phyloP scores from a whole-genome alignment of 2,329 filamentous ascomycete genomes.

The Rutstroemia sydowiana region DNA sequence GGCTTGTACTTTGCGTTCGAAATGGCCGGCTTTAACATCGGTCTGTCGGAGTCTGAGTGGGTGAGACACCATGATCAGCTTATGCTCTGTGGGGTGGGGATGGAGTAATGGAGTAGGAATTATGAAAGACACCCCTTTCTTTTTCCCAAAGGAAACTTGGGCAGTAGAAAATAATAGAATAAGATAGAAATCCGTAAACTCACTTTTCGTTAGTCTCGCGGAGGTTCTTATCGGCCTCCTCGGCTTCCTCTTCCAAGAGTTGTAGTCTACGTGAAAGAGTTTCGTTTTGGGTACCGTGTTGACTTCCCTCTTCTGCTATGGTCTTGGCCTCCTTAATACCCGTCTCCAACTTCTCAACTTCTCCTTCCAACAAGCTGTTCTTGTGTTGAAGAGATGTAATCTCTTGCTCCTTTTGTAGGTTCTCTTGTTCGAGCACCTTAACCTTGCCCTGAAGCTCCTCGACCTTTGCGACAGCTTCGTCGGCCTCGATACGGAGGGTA shows the following conservation, averaged over 20 bases:
- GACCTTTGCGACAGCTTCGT: constrained; percentile 71
- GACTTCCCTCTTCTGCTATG: constrained; percentile 70
- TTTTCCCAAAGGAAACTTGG: no score
- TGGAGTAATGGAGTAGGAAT: constrained; percentile 5
- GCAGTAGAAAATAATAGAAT: no score
- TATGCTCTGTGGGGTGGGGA: constrained; percentile 1
- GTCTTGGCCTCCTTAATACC: constrained; percentile 82
- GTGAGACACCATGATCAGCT: constrained; percentile 14
- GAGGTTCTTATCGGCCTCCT: constrained; percentile 91
- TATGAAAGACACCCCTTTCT: constrained; percentile 5
- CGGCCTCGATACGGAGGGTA: constrained; percentile 87
- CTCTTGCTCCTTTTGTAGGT: constrained; percentile 93
- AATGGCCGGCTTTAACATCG: constrained; percentile 98
- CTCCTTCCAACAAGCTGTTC: constrained; percentile 80
- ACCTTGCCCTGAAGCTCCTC: constrained; percentile 84
- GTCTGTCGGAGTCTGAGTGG: constrained; percentile 91
- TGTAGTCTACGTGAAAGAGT: constrained; percentile 85
- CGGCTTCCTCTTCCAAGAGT: constrained; percentile 95
- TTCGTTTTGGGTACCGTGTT: constrained; percentile 86
- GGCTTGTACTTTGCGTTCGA: constrained; percentile 97
- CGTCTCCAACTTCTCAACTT: constrained; percentile 88
- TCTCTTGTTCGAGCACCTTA: constrained; percentile 91
- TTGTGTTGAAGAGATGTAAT: constrained; percentile 95
- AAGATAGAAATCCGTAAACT: constrained; percentile 31
- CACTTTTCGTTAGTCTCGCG: constrained; percentile 99